Base-by-base conservation (phyloP, 179 eudicot species). In the Silene noctiflora region DNA sequence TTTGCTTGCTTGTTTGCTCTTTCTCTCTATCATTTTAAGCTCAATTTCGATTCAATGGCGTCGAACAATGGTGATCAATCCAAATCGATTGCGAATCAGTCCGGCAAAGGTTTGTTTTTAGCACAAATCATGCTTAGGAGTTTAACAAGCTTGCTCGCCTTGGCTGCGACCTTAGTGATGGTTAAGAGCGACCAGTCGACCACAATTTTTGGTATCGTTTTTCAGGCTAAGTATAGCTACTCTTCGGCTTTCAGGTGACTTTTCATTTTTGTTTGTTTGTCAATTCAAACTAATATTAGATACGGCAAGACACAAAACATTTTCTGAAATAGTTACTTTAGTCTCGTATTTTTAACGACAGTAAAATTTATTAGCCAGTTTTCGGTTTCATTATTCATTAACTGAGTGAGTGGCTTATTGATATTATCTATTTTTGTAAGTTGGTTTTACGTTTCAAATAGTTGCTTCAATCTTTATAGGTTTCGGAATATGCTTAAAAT, bases 171-270 rank as follows among this genome's bases (percentile, higher is more conserved):
- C 6, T 2, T 69, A 22, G 79, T 59, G 13, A 83, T 85, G 85
- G 12, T 80, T 55, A 80, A 75, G 44, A 85, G 87, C 51, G 61
- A 42, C 9, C 87, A 85, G 27, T 39, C 84, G 7, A 73, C 83
- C 0, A 17, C 39, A 0, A 7, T 80, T 9, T 83, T 80, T 35
- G 86, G 85, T 44, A 78, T 85, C 14, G 65, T 17, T 13, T 55
- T 87, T 65, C 72, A 62, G 4, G 90, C 88, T 77, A 76, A 78
- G n/a, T 87, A 83, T 64, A 65, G 44, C 59, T 83, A 83, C 78
- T 78, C 90, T 25, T 78, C 83, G 12, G 83, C 90, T 67, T 83
- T 85, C 75, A 87, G 82, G 90, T 85, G 5, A 12, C 46, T 2
- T 42, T 51, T 66, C 44, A 53, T 0, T 58, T 10, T 76, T 59